Percentiles rank a stretch among this genome's conserved stretches.
Conservation (phyloP, 2,329 filamentous ascomycete genomes). For the Sarocladium strictum region DNA sequence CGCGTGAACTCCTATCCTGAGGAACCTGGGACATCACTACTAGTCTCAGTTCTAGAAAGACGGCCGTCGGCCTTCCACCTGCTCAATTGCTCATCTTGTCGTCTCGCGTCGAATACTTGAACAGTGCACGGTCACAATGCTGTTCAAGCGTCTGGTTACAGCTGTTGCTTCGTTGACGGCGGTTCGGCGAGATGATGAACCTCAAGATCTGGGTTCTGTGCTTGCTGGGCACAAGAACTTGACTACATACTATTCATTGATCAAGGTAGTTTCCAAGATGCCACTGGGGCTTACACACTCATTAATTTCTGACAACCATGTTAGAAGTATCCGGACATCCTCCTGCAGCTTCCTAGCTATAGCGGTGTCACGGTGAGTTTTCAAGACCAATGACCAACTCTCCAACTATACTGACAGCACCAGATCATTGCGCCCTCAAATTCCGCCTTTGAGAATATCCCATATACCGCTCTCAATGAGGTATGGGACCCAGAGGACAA, state of each 20-base stretch:
- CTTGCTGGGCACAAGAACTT: constrained; percentile 34
- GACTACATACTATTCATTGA: constrained; percentile 36
- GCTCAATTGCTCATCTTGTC: too few species aligned
- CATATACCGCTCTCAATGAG: constrained; percentile 42
- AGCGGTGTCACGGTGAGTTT: constrained; percentile 37
- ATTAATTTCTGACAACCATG: neutral
- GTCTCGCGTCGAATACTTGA: neutral
- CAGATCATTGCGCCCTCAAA: constrained; percentile 53
- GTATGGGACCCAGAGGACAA: constrained; percentile 39
- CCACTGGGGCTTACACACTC: neutral
- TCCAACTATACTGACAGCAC: neutral
- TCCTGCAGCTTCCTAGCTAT: constrained; percentile 37
- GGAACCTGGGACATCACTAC: neutral
- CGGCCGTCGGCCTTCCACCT: neutral
- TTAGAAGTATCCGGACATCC: constrained; percentile 39
- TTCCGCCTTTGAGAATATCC: constrained; percentile 49
- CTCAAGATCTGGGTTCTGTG: constrained; percentile 32
- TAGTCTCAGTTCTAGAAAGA: neutral
- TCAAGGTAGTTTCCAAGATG: constrained; percentile 29
- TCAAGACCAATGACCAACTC: neutral
- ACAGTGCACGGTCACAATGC: neutral
- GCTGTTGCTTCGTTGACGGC: neutral
- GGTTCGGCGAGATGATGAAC: constrained; percentile 11
- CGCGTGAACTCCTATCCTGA: neutral
- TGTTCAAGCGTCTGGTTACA: neutral